phyloP scores from a whole-genome alignment of 176 grass and related monocot species.

The Phragmites australis region DNA sequence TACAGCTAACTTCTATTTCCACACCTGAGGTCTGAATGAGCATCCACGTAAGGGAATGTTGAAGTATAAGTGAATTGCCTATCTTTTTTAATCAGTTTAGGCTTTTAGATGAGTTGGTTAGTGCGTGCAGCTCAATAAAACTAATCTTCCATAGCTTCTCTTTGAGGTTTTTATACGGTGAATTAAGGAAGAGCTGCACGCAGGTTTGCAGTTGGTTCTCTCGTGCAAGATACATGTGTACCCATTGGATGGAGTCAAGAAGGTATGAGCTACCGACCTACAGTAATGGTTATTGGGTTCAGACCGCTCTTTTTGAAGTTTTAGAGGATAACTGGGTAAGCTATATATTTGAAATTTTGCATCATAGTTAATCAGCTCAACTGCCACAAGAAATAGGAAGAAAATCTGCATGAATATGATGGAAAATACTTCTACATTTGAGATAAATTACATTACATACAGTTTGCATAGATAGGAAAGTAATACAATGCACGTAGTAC shows the following conservation, averaged over 20 bases:
- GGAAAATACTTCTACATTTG: not conserved
- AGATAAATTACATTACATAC: not conserved
- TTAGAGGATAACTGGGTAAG: not conserved
- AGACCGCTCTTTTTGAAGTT: not conserved
- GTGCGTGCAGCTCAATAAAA: too few relatives aligned
- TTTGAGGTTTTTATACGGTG: not conserved
- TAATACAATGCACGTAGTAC: not conserved
- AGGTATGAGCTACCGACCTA: constrained; percentile 21
- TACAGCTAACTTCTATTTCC: too few relatives aligned
- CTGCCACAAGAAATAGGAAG: not conserved
- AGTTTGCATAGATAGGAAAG: not conserved
- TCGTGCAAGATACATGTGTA: not conserved
- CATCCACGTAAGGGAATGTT: too few relatives aligned
- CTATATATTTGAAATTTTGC: not conserved
- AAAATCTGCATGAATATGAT: not conserved
- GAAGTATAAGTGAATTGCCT: too few relatives aligned
- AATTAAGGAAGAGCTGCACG: not conserved
- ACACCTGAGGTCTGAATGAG: too few relatives aligned
- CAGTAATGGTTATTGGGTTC: not conserved
- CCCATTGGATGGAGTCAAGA: not conserved
- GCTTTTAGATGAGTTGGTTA: too few relatives aligned
- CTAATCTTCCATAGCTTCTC: not conserved
- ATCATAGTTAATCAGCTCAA: not conserved
- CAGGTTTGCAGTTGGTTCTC: not conserved
- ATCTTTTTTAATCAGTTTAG: too few relatives aligned